Evolutionary conservation across 2,329 filamentous ascomycete species (phyloP).

Genomic region (Colletotrichum chrysophilum): DNA sequence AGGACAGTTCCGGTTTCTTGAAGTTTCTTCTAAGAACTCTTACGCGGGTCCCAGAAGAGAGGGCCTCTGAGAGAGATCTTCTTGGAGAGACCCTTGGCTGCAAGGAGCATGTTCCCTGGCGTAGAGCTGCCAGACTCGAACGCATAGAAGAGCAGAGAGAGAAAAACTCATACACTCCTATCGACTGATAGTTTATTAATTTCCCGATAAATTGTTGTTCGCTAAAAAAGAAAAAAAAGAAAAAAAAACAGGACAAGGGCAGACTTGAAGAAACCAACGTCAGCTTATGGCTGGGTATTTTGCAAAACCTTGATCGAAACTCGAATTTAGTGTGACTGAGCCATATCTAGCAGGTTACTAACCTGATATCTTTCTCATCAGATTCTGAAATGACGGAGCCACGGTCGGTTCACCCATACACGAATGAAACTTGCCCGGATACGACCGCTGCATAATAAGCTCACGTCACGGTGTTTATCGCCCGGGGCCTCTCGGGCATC

Average conservation of each 20-base stretch:
- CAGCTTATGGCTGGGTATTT: neutral
- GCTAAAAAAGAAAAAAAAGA: no score
- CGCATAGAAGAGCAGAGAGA: neutral
- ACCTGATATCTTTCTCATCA: neutral
- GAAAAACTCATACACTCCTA: neutral
- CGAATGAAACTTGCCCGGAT: neutral
- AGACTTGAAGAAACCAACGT: neutral
- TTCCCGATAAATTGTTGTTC: neutral
- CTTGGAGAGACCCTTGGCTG: neutral
- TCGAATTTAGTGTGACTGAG: neutral
- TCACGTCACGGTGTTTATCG: neutral
- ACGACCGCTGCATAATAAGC: neutral
- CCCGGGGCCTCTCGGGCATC: neutral
- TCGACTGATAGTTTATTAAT: neutral
- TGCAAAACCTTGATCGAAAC: neutral
- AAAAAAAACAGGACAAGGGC: neutral
- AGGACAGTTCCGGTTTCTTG: neutral
- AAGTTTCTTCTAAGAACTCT: neutral
- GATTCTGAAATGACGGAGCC: neutral
- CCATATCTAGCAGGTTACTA: neutral
- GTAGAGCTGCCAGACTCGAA: neutral
- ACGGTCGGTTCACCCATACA: neutral
- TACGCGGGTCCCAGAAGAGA: neutral
- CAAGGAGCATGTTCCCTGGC: neutral
- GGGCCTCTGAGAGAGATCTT: neutral